Base-by-base conservation (phyloP, 2,329 filamentous ascomycete species). In the Nectriaceae sp. region DNA sequence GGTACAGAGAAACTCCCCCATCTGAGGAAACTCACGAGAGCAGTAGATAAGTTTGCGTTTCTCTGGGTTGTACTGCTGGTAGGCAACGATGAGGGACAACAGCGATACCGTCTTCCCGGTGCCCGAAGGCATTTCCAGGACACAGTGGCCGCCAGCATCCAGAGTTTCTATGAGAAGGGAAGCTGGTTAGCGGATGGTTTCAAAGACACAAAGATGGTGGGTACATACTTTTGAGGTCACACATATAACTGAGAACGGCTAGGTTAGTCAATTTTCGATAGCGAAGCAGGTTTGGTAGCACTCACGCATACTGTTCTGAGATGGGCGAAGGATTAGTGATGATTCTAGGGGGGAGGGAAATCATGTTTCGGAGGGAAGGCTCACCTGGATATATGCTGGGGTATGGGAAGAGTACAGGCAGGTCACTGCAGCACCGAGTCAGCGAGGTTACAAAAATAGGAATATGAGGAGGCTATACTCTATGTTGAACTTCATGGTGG, bases 11-110 rank as follows among this genome's bases (percentile, higher is more conserved):
- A n/a, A n/a, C n/a, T n/a, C n/a, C n/a, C n/a, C n/a, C n/a, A n/a
- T n/a, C n/a, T 6, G 33, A n/a, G 11, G 33, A 36, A 26, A 15
- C 60, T 24, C 46, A 85, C 94, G 91, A 55, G 94, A 99, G 76
- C 94, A 99, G 72, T 99, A 99, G 47, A 99, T 97, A 43, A 99
- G 84, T 72, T 99, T 99, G 47, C 95, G 82, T 62, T 94, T 90
- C 66, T 96, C 90, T 3, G 92, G 90, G 63, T 93, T 92, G 67
- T 92, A 87, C 67, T 94, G 89, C 70, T 99, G 95, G 64, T 99
- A 99, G 36, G 94, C 93, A 49, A 99, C 85, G 64, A 99, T 99
- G 60, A 99, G 82, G 0, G 94, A 97, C 38, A 99, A 77, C 4
- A 99, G 78, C 10, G 94, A 97, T 21, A 99, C 89, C 0, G 94